These are phyloP conservation scores for Solanum neorickii DNA, from an alignment of 257 asterid species.

Conservation along the genomic window DNA sequence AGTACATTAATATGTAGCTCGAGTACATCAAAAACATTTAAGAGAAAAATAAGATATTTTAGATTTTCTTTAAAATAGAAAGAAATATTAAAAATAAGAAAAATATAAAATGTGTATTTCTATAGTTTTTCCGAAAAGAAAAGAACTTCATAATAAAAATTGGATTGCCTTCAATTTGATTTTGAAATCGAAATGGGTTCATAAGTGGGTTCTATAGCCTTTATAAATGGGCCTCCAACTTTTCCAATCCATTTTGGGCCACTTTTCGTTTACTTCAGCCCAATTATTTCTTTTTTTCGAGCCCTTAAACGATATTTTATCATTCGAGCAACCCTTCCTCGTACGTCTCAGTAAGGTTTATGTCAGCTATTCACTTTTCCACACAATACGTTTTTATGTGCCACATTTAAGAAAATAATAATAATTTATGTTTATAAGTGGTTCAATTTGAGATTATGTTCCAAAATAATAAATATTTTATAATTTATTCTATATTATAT, in stretches of 20 bases:
- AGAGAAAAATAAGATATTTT: too few relatives aligned
- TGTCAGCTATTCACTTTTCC: not conserved
- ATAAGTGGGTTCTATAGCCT: not conserved
- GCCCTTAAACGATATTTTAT: too few relatives aligned
- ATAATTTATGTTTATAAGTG: not conserved
- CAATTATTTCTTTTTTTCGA: too few relatives aligned
- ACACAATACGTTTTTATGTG: not conserved
- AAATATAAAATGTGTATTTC: too few relatives aligned
- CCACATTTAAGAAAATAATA: not conserved
- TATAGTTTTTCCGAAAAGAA: too few relatives aligned
- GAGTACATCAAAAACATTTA: too few relatives aligned
- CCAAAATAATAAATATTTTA: too few relatives aligned
- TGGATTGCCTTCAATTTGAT: not conserved
- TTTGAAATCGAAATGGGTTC: not conserved
- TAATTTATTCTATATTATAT: too few relatives aligned
- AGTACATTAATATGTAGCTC: too few relatives aligned
- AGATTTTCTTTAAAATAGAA: too few relatives aligned
- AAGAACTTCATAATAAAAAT: not conserved
- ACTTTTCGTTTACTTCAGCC: not conserved
- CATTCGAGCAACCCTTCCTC: not conserved
- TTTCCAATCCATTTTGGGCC: not conserved
- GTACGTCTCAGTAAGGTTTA: not conserved
- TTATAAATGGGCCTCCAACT: not conserved
- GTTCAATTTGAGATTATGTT: not conserved
- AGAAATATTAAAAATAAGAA: accelerated